Evolutionary conservation across 306 rosid genomes (phyloP), one percentile per base, ranked within the genome.

Genomic region (Oxytropis ochrocephala): DNA sequence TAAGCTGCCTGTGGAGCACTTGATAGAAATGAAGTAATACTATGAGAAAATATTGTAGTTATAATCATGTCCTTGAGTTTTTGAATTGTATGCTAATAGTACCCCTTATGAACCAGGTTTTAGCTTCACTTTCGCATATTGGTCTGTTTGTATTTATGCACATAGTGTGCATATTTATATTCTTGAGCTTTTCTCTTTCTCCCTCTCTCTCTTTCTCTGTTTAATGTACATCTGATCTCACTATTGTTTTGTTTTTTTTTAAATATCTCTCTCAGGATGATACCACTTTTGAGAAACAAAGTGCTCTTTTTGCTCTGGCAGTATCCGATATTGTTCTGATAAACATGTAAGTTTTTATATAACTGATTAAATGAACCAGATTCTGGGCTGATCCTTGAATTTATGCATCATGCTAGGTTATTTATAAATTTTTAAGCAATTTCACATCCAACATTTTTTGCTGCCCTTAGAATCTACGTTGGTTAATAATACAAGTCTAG

Each of bases 221-320:
- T 52, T 21, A 24, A 60, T 13, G 41, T 24, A 43, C 36, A 9
- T 44, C 24, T 56, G 16, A 57, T 6, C 81, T 73, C 54, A 67
- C 52, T 17, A 13, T 64, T 68, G 8, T 55, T 8, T 64, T 44
- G 47, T 10, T 71, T 55, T 64, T 11, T 14, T 41, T 38, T 42
- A 52, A 38, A 78, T 64, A 35, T 74, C 6, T 68, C 70, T 77
- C 57, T 17, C 92, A 94, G 98, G 96, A 90, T 78, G 98, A 94
- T 79, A 90, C 98, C 41, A 52, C 96, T 51, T 94, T 94, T n/a
- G 98, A 94, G 87, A 94, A 90, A 67, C 98, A 90, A 73, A 94
- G 97, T 57, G 98, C 98, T 38, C 85, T 90, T 13, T 90, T 90
- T 82, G 89, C 97, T 58, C 69, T 90, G 80, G 90, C 98, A 9